Percentiles rank a stretch among this genome's conserved stretches.
Evolutionary conservation across 148 eudicot species (phyloP).

Genomic region (Chenopodium quinoa): DNA sequence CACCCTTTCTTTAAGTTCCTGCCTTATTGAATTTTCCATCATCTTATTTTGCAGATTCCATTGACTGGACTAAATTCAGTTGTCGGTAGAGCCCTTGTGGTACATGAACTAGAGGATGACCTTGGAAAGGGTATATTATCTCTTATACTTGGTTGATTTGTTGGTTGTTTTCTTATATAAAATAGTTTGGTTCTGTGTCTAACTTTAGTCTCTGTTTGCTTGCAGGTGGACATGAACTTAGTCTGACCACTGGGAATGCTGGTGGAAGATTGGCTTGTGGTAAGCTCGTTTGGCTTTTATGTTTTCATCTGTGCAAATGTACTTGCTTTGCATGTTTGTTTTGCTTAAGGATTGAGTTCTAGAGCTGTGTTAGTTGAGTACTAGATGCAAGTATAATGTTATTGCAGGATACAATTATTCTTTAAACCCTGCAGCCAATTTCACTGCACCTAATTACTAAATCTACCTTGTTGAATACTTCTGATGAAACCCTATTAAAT

Average conservation of each 20-base stretch:
- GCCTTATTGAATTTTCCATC: neutral
- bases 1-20: neutral
- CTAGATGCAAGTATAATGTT: neutral
- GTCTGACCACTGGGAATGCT: constrained; percentile 91
- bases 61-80: constrained; percentile 81
- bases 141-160: neutral
- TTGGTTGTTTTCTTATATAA: neutral
- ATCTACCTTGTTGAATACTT: neutral
- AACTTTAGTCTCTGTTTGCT: constrained; percentile 17
- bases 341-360: neutral
- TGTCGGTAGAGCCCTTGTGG: constrained; percentile 89
- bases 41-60: constrained; percentile 59
- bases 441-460: neutral
- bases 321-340: neutral
- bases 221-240: constrained; percentile 95
- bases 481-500: neutral
- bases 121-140: constrained; percentile 81
- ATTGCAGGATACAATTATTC: neutral
- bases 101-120: constrained; percentile 93
- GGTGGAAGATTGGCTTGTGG: constrained; percentile 98
- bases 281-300: constrained; percentile 30
- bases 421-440: neutral
- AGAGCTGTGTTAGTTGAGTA: neutral
- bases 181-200: neutral
- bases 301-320: neutral